Evolutionary conservation across 306 rosid species (phyloP).

Genomic region (Prunus kanzakura): DNA sequence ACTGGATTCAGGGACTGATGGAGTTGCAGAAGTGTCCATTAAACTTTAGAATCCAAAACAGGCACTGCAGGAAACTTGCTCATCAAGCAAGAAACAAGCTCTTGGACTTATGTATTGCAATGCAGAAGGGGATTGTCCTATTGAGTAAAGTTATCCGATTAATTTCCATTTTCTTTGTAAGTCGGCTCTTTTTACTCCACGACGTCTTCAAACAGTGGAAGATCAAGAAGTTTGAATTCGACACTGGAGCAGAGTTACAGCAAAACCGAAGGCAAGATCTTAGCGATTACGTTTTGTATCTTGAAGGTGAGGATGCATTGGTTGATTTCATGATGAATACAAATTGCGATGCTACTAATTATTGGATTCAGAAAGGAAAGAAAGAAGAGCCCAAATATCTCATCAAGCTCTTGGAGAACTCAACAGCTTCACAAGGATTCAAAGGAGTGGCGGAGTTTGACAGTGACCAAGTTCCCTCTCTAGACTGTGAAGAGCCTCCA

Average conservation of each 20-base stretch:
- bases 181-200: slow-evolving; percentile 23
- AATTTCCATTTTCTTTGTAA: slow-evolving; percentile 43
- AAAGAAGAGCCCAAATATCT: slow-evolving; percentile 51
- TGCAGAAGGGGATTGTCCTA: slow-evolving; percentile 60
- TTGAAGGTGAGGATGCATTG: slow-evolving; percentile 79
- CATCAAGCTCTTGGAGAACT: slow-evolving; percentile 47
- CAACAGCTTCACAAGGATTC: slow-evolving; percentile 43
- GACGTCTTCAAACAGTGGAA: slow-evolving; percentile 28
- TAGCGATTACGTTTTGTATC: slow-evolving; percentile 63
- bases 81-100: slow-evolving; percentile 44
- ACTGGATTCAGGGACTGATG: slow-evolving; percentile 57
- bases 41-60: slow-evolving; percentile 32
- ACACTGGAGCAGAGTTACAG: slow-evolving; percentile 25
- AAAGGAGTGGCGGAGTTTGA: slow-evolving; percentile 57
- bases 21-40: slow-evolving; percentile 53
- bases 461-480: slow-evolving; percentile 45
- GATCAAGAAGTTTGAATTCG: slow-evolving; percentile 13
- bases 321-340: slow-evolving; percentile 55
- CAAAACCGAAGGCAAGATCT: slow-evolving; percentile 37
- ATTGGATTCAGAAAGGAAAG: slow-evolving; percentile 63
- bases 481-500: slow-evolving; percentile 47
- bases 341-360: slow-evolving; percentile 56
- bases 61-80: slow-evolving; percentile 43
- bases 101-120: slow-evolving; percentile 45
- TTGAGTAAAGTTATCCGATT: slow-evolving; percentile 49